A percentile compares a stretch with the other conserved stretches of the same genome.
These are phyloP conservation scores for Salix udensis DNA, from an alignment of 345 rosid species.

Conservation along the genomic window DNA sequence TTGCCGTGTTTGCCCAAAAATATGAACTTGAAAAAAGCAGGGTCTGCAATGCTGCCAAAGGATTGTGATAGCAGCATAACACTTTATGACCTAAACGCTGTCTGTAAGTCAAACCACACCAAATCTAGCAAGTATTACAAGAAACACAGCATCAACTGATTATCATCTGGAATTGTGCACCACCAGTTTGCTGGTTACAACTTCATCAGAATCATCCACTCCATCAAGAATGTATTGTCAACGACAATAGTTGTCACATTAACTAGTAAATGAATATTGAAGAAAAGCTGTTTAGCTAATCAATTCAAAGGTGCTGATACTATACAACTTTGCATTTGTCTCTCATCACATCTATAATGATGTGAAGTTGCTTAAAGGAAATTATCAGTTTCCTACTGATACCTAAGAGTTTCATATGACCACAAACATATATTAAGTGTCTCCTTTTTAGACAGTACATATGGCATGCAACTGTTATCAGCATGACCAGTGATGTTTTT, in stretches of 20 bases:
- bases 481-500: no score
- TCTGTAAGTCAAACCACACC: not conserved
- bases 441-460: no score
- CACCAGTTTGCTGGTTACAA: not conserved
- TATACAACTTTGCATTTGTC: not conserved
- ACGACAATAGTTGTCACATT: not conserved
- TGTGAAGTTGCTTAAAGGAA: no score
- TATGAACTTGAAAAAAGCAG: not conserved
- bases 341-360: no score
- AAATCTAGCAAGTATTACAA: conserved; percentile 2
- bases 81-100: not conserved
- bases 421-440: no score
- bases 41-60: not conserved
- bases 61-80: not conserved
- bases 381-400: no score
- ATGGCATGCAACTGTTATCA: no score
- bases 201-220: not conserved
- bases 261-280: not conserved
- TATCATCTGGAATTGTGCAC: not conserved
- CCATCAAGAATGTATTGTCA: not conserved
- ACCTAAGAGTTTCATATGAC: no score
- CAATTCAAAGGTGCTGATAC: not conserved
- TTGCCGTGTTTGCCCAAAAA: no score
- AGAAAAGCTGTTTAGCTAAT: not conserved
- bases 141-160: not conserved